A percentile compares a stretch with the other conserved stretches of the same genome.
phyloP scores from a whole-genome alignment of 768 basidiomycete genomes.

The Rhodotorula diobovata region DNA sequence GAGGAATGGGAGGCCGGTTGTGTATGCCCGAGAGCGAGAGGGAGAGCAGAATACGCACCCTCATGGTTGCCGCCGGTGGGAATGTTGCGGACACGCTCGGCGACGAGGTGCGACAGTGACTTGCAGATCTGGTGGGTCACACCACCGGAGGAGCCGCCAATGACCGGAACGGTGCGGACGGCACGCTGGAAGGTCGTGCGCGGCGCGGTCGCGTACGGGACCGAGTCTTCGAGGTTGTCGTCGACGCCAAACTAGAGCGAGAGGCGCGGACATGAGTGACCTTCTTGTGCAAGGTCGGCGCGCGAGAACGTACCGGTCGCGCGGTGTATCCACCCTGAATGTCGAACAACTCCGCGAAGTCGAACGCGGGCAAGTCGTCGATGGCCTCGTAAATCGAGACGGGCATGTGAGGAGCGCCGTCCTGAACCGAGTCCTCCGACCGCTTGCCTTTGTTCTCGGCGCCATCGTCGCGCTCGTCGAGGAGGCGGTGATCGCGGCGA shows the following conservation, averaged over 20 bases:
- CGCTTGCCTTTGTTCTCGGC: not conserved
- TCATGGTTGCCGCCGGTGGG: not conserved
- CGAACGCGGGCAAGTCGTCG: not conserved
- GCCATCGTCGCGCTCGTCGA: too few species aligned
- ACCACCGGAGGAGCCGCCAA: not conserved
- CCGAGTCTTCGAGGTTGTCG: not conserved
- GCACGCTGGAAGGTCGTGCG: not conserved
- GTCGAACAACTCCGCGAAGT: not conserved
- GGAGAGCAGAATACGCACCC: not conserved
- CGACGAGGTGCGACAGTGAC: not conserved
- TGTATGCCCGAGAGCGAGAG: not conserved
- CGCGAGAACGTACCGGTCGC: not conserved
- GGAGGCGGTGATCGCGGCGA: not conserved
- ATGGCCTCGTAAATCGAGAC: not conserved
- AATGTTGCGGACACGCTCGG: not conserved
- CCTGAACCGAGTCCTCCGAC: not conserved
- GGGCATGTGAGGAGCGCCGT: not conserved
- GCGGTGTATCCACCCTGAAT: not conserved
- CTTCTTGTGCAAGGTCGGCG: too few species aligned
- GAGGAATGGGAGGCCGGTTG: not conserved
- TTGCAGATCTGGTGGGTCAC: slow-evolving; percentile 13
- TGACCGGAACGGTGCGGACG: not conserved
- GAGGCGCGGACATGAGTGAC: not conserved
- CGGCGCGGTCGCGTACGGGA: not conserved
- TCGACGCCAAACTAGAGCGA: not conserved